Conservation (phyloP, 179 eudicot species). For the Silene noctiflora region DNA sequence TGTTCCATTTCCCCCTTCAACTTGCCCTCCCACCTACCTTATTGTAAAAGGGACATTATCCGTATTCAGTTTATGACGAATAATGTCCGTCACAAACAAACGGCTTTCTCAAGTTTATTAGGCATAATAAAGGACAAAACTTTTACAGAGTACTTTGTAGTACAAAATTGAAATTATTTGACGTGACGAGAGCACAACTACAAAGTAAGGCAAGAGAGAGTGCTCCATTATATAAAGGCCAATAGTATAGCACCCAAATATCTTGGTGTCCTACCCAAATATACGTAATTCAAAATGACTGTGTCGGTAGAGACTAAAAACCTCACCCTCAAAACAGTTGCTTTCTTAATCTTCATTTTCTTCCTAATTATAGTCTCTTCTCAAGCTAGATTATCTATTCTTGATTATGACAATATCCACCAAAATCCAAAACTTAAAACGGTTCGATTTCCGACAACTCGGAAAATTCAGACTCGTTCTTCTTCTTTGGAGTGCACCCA, state of each 20-base stretch:
- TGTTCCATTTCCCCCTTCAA: no score
- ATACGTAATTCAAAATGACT: neutral
- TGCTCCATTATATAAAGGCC: constrained; percentile 5
- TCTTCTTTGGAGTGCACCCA: constrained; percentile 18
- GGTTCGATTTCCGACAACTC: neutral
- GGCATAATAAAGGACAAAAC: no score
- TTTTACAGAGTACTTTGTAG: no score
- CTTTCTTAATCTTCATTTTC: constrained; percentile 5
- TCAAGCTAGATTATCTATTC: constrained; percentile 12
- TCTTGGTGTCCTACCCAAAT: neutral
- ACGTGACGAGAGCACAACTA: neutral
- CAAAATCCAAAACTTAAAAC: no score
- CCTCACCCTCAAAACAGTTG: constrained; percentile 4
- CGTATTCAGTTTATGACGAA: no score
- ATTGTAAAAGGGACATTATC: no score
- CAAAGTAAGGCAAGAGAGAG: no score
- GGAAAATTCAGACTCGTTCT: neutral
- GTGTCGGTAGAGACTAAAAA: constrained; percentile 10
- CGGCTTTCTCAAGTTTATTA: no score
- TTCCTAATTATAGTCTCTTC: constrained; percentile 6
- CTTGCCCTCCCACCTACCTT: no score
- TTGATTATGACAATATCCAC: neutral
- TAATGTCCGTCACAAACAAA: no score
- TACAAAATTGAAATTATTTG: no score
- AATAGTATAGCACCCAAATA: constrained; percentile 7